Base-by-base conservation (phyloP, 148 eudicot species). In the Cornus controversa region DNA sequence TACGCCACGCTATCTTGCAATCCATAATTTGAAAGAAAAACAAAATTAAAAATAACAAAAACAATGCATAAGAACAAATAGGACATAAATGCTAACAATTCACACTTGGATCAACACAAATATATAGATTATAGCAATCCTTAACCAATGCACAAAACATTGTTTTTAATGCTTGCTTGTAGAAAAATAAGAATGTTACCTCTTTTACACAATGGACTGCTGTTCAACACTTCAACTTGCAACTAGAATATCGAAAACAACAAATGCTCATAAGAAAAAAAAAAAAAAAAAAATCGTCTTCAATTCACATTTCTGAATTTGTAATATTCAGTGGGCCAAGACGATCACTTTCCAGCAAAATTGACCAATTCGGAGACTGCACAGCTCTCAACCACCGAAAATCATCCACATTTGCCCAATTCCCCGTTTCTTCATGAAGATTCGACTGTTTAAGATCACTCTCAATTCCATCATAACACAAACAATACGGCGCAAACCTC, bases 351-450 rank as follows among this genome's bases (percentile, higher is more conserved):
- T 89, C 95, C 0, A 89, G 97, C 78, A 94, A 77, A 82, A 92
- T 67, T 8, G 91, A 85, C 98, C 98, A 94, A 79, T 94, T 92
- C 2, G 97, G 95, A 67, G 94, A 92, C 66, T 90, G 93, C 75
- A 89, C 87, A 57, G 97, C 98, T 79, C 90, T 81, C 80, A 92
- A 75, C 97, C 98, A 94, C 79, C 83, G 85, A 78, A 94, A 94
- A 84, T 92, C 97, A 88, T 94, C 98, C 73, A 94, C 93, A 84
- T 92, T 89, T 0, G 78, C 89, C 98, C 98, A 92, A 80, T 84
- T 94, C 70, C 89, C 91, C 22, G 90, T 90, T 82, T 92, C 98
- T 64, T 90, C 95, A 34, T 85, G 81, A 70, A 94, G 89, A 75
- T 86, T 88, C 1, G 91, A 88, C 80, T 86, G 90, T 77, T 74